Base-by-base conservation (phyloP, 208 protist genomes). In the Naegleria fowleri region DNA sequence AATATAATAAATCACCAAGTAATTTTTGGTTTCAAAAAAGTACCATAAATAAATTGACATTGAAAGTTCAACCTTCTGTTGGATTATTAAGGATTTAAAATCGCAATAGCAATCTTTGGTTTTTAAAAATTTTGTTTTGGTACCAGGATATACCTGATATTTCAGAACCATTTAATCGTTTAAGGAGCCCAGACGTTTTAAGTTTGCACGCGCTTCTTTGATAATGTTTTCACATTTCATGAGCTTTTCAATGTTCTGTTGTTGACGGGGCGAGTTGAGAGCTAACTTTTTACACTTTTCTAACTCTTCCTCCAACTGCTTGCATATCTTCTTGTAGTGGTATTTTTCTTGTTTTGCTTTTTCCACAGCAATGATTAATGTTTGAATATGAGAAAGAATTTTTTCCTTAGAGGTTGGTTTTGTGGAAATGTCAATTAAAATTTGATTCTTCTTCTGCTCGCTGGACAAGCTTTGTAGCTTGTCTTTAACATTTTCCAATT, bases 281-380 rank as follows among this genome's bases (percentile, higher is more conserved):
- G 55, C 55, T 9, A 48, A 7, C 7, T 48, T 48, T 48, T 48
- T 48, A 67, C 55, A 67, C 67, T 79, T 79, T 79, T 36, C 29
- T 36, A 79, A 29, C 36, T 79, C 67, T 2, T 36, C 6, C n/a
- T 79, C 67, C 7, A 79, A 33, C 6, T 36, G 0, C 25, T 79
- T 79, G 29, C 29, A 36, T 4, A 1, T 29, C 29, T 79, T 29
- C 29, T 79, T 79, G 67, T 79, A 79, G 25, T 79, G 67, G 25
- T 79, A 36, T n/a, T 79, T 79, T 36, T 79, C 67, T 79, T 79
- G 67, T 33, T 79, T 79, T 79, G 67, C 67, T 9, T 79, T 79
- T 9, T 79, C 67, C 7, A 79, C 9, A 79, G 67, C 16, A 36
- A 36, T 36, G 9, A 79, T 79, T 79, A 79, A 79, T 36, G 67